Conservation (phyloP, 371 early-diverging fungal genomes). For the Actinomucor elegans region DNA sequence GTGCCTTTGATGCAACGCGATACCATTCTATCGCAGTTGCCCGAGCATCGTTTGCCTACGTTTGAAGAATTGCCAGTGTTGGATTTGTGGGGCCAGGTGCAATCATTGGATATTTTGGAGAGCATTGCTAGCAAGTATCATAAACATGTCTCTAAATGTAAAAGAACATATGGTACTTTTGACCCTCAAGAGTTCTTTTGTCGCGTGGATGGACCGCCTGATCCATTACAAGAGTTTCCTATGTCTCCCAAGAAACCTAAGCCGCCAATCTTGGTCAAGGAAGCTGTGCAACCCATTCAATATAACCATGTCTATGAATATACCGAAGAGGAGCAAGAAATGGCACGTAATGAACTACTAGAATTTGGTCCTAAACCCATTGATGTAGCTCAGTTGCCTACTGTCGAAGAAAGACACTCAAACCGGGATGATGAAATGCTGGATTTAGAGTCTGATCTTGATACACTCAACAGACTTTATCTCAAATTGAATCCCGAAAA, state of each 20-base stretch:
- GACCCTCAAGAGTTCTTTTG: conserved; percentile 54
- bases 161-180: conserved; percentile 31
- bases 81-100: conserved; percentile 61
- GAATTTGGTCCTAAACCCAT: conserved; percentile 36
- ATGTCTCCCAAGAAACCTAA: conserved; percentile 17
- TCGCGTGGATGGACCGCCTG: conserved; percentile 29
- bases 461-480: conserved; percentile 26
- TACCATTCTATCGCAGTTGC: conserved; percentile 54
- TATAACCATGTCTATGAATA: conserved; percentile 19
- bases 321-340: conserved; percentile 16
- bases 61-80: conserved; percentile 57
- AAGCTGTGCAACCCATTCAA: conserved; percentile 37
- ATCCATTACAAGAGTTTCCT: conserved; percentile 22
- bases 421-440: conserved; percentile 34
- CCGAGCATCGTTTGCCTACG: conserved; percentile 48
- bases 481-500: conserved; percentile 24
- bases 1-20: conserved; percentile 68
- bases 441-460: conserved; percentile 31
- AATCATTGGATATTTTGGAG: conserved; percentile 44
- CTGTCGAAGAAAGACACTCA: conserved; percentile 21
- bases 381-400: conserved; percentile 36
- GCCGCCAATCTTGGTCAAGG: conserved; percentile 20
- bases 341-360: conserved; percentile 8
- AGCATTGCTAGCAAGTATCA: conserved; percentile 49
- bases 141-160: conserved; percentile 52